Percentiles rank a stretch among this genome's conserved stretches.
phyloP scores from a whole-genome alignment of 78 protist species.

The Pigoraptor vietnamica region DNA sequence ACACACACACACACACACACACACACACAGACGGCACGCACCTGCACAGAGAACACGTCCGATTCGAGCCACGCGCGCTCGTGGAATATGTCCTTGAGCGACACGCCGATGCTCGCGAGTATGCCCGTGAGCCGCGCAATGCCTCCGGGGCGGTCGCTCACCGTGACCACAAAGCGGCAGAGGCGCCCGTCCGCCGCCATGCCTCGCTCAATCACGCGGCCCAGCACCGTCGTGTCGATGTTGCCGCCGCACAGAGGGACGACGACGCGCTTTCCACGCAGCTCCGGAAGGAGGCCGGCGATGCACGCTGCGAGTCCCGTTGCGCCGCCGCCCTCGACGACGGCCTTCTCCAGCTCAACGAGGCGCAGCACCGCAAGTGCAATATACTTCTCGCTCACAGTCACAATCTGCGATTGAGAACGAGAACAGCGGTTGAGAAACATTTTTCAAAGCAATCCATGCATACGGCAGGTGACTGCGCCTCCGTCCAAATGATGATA shows the following conservation, averaged over 20 bases:
- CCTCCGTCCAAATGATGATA: no score
- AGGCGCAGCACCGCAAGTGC: constrained; percentile 59
- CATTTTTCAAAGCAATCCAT: no score
- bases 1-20: no score
- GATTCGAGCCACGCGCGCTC: constrained; percentile 63
- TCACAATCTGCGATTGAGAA: not conserved
- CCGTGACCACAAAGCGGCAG: constrained; percentile 17
- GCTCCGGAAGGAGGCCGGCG: constrained; percentile 10
- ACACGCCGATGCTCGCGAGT: constrained; percentile 32
- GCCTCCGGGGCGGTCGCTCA: constrained; percentile 63
- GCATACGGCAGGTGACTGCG: no score
- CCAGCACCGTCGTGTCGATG: constrained; percentile 57
- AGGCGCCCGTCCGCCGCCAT: constrained; percentile 51
- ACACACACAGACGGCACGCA: no score
- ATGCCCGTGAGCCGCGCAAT: constrained; percentile 13
- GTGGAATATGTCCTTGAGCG: constrained; percentile 52
- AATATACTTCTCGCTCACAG: constrained; percentile 37
- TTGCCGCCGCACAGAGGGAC: constrained; percentile 74
- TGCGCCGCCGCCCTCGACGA: constrained; percentile 58
- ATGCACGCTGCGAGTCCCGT: constrained; percentile 51
- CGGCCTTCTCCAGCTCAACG: constrained; percentile 42
- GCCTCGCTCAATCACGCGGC: constrained; percentile 57
- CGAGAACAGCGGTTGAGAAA: no score
- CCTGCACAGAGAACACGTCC: not conserved
- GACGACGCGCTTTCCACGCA: constrained; percentile 30